phyloP scores from a whole-genome alignment of 768 basidiomycete genomes.

The Trametes elegans region DNA sequence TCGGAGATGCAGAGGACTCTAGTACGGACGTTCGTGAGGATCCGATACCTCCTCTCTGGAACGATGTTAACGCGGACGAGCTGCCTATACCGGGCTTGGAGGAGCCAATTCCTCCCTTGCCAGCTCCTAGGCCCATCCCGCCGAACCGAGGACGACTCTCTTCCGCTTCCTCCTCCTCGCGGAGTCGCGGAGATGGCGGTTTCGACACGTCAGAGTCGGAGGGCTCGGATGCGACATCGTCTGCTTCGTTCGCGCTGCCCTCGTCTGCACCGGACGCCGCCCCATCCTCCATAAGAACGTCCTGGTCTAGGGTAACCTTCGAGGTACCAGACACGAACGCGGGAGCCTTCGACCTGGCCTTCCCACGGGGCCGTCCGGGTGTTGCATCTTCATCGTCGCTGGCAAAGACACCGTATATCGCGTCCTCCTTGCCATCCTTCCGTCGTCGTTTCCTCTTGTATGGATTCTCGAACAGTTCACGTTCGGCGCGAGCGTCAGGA shows the following conservation, averaged over 20 bases:
- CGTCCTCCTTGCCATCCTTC: constrained; percentile 66
- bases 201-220: constrained; percentile 51
- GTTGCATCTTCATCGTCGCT: constrained; percentile 68
- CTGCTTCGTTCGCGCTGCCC: constrained; percentile 36
- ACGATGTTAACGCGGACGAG: constrained; percentile 32
- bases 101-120: constrained; percentile 38
- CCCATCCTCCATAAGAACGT: constrained; percentile 36
- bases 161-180: constrained; percentile 48
- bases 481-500: constrained; percentile 69
- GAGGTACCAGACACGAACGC: constrained; percentile 64
- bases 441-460: constrained; percentile 69
- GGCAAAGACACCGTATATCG: constrained; percentile 73
- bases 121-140: constrained; percentile 43
- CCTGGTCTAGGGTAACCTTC: constrained; percentile 37
- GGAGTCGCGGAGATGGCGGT: constrained; percentile 55
- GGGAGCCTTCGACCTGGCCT: constrained; percentile 64
- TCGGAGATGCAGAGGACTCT: constrained; percentile 37
- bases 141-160: constrained; percentile 38
- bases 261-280: constrained; percentile 24
- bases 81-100: constrained; percentile 34
- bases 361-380: constrained; percentile 26
- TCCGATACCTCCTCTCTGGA: constrained; percentile 27
- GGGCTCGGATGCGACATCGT: constrained; percentile 36
- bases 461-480: constrained; percentile 72
- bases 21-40: constrained; percentile 32